A percentile compares a stretch with the other conserved stretches of the same genome.
Conservation (phyloP, 1,284 basidiomycete genomes). For the Boletellus dicymbophilus region DNA sequence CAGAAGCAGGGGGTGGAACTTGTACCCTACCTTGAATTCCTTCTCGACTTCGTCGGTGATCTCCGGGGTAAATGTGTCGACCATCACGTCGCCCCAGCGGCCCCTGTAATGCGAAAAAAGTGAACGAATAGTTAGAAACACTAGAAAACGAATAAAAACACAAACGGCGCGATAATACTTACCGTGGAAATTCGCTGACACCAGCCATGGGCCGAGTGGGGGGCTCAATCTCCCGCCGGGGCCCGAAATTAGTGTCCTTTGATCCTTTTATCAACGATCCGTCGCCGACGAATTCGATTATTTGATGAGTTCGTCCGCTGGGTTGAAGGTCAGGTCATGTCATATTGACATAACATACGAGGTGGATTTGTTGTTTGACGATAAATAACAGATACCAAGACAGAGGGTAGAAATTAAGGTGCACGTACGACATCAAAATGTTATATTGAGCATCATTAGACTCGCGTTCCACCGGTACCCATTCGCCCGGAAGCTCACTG, state of each 20-base stretch:
- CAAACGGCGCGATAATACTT: not conserved
- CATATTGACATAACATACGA: too few relatives aligned
- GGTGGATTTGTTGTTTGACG: not conserved
- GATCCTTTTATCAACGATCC: not conserved
- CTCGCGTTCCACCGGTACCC: not conserved
- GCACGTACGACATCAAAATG: conserved; percentile 1
- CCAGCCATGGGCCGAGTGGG: not conserved
- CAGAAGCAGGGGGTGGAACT: conserved; percentile 20
- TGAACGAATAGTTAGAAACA: not conserved
- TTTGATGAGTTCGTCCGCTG: conserved; percentile 1
- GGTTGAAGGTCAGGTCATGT: too few relatives aligned
- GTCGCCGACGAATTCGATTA: conserved; percentile 5
- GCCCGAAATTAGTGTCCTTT: not conserved
- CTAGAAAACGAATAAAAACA: not conserved
- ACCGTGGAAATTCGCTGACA: not conserved
- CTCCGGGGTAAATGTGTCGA: conserved; percentile 12
- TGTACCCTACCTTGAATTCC: conserved; percentile 1
- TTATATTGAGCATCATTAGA: not conserved
- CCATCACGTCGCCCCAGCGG: conserved; percentile 20
- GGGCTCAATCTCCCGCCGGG: not conserved
- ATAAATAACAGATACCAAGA: not conserved
- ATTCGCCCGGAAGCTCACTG: not conserved
- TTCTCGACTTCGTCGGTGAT: not conserved
- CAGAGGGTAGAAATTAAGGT: too few relatives aligned
- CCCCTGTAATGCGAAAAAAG: conserved; percentile 3